Evolutionary conservation across 139 green algal species (phyloP).

Genomic region (Micractinium conductrix): DNA sequence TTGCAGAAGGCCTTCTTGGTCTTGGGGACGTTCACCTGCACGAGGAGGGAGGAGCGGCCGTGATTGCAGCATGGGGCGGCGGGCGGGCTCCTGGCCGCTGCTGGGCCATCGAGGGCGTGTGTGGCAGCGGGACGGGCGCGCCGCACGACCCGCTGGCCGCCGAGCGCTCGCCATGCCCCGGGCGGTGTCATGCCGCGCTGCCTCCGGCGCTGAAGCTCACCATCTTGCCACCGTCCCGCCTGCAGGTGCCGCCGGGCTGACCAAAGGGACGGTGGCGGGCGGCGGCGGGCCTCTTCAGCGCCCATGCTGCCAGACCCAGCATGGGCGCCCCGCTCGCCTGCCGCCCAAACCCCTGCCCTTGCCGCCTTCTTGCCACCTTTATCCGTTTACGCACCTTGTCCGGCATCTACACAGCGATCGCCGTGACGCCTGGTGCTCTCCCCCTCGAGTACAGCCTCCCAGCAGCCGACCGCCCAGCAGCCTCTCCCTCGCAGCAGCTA

Average conservation of each 20-base stretch:
- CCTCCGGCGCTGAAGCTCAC: neutral
- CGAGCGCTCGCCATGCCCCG: no score
- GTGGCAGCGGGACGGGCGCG: no score
- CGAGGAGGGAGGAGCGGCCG: no score
- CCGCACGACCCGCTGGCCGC: no score
- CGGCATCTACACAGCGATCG: no score
- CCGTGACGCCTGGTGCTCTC: no score
- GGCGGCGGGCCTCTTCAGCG: neutral
- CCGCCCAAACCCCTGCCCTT: neutral
- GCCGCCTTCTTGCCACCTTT: neutral
- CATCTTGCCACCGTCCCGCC: conserved; percentile 2
- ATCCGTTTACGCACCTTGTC: no score
- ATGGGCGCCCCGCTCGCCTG: neutral
- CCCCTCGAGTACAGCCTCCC: no score
- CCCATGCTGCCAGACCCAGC: neutral
- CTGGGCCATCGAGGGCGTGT: no score
- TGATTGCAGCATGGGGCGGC: no score
- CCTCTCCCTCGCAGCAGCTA: neutral
- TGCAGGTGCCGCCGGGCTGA: neutral
- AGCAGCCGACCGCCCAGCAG: neutral
- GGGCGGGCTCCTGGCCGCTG: neutral
- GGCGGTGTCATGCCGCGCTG: no score
- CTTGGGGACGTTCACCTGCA: conserved; percentile 99
- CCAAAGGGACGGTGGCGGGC: neutral
- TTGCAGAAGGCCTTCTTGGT: conserved; percentile 99